These are phyloP conservation scores for Haematococcus sp. DNA, from an alignment of 139 green algal genomes.

Conservation along the genomic window DNA sequence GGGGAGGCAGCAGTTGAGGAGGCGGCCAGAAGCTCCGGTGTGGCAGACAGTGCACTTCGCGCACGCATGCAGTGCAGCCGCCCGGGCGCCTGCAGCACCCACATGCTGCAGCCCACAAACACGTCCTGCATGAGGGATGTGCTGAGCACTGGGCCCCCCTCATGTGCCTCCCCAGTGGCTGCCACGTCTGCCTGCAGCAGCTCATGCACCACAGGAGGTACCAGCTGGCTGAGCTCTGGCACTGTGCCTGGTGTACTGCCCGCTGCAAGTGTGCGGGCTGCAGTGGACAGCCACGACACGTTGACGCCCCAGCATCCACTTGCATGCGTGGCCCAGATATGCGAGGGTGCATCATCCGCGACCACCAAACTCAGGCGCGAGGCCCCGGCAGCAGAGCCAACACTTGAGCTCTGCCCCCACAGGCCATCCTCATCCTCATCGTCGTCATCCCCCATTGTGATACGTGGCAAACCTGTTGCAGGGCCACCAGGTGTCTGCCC, in stretches of 20 bases:
- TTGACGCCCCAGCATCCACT: background rate
- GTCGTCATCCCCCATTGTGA: background rate
- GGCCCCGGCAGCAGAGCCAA: background rate
- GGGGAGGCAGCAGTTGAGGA: background rate
- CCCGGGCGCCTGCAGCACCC: no score
- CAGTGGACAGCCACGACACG: slow-evolving; percentile 7
- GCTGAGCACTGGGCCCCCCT: background rate
- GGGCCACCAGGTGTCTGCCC: background rate
- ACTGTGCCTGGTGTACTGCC: background rate
- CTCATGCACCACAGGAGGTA: background rate
- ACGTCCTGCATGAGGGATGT: background rate
- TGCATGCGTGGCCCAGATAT: background rate
- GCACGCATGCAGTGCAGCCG: no score
- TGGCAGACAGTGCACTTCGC: background rate
- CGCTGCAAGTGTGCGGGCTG: background rate
- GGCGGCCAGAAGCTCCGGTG: background rate
- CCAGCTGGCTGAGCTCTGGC: background rate
- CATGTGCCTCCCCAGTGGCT: background rate
- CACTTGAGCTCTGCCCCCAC: no score
- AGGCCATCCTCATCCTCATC: background rate
- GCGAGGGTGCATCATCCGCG: background rate
- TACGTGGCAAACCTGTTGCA: background rate
- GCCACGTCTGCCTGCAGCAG: background rate
- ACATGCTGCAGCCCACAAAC: slow-evolving; percentile 5
- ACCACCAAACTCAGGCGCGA: background rate